Percentiles rank a stretch among this genome's conserved stretches.
phyloP scores from a whole-genome alignment of 2,329 filamentous ascomycete species.

The Aurifilum marmelostoma region DNA sequence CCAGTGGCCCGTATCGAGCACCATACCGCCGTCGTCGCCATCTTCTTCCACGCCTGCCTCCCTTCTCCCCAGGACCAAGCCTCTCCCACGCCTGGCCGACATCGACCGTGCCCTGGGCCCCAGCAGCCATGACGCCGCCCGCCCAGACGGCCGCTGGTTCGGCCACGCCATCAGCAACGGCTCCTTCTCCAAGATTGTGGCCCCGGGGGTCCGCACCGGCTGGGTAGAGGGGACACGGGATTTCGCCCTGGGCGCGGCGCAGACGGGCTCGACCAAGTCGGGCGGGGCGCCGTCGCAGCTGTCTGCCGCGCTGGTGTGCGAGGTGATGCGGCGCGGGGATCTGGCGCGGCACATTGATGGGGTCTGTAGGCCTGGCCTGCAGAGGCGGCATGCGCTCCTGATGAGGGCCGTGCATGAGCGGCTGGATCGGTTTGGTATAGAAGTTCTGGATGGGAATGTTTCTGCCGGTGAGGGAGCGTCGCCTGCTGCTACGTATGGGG shows the following conservation, averaged over 20 bases:
- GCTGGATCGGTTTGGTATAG: constrained; percentile 66
- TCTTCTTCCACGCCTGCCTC: constrained; percentile 34
- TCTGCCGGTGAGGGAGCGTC: constrained; percentile 40
- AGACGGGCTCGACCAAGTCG: constrained; percentile 57
- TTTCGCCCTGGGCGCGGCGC: constrained; percentile 54
- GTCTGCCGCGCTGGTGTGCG: constrained; percentile 54
- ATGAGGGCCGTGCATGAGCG: constrained; percentile 60
- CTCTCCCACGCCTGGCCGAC: constrained; percentile 78
- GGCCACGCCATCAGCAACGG: constrained; percentile 86
- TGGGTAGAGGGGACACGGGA: constrained; percentile 76
- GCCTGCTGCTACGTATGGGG: constrained; percentile 64
- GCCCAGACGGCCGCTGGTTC: constrained; percentile 56
- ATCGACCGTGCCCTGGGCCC: constrained; percentile 72
- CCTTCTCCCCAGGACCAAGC: constrained; percentile 43
- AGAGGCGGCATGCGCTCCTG: constrained; percentile 53
- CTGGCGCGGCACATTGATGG: constrained; percentile 49
- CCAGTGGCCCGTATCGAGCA: constrained; percentile 64
- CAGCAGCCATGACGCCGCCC: constrained; percentile 32
- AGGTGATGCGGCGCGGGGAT: constrained; percentile 49
- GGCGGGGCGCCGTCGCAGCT: constrained; percentile 61
- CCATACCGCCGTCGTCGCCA: neutral
- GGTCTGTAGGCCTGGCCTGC: constrained; percentile 49
- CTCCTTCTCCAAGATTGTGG: constrained; percentile 86
- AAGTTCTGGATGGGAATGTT: constrained; percentile 42
- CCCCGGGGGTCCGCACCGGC: constrained; percentile 81